Base-by-base conservation (phyloP, 1,284 basidiomycete genomes). In the Polyporus tsugae region DNA sequence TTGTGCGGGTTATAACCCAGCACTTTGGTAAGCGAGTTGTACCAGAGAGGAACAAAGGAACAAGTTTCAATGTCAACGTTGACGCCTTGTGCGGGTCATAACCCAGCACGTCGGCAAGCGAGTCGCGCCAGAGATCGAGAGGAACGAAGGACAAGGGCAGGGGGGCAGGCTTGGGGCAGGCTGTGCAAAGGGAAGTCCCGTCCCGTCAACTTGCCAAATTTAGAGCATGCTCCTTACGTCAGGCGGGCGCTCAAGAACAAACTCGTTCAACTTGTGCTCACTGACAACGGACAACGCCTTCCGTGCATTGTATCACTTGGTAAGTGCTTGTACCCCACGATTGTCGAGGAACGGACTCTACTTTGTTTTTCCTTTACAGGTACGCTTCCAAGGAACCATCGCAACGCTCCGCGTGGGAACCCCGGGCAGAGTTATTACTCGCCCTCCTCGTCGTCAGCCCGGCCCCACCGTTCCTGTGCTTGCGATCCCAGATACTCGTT, bases 391-490 rank as follows among this genome's bases (percentile, higher is more conserved):
- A 10, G 39, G 39, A 39, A 39, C 39, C 9, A 19, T 46, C 17
- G n/a, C 5, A 15, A 46, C 44, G 5, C 17, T 46, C 44, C 44
- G 9, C 7, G 19, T 22, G 19, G 19, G 19, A 22, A 46, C 19
- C 44, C 44, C n/a, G 44, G 44, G 44, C 44, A 46, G 44, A 46
- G 44, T 46, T 46, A 46, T 46, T 46, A 46, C 44, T 46, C 44
- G 19, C 44, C 44, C 44, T 46, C 44, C 2, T 19, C 44, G 15
- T n/a, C 44, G 44, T 13, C 39, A 7, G 13, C 39, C 39, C 39
- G 9, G 39, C 39, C 39, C 29, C 29, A 29, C 29, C 2, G 29
- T 29, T 39, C 13, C 13, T 13, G 39, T 39, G 9, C 39, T 13
- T 39, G 39, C 39, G 9, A 39, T 39, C 39, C 39, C 13, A 7